Evolutionary conservation across 2,329 filamentous ascomycete genomes (phyloP).

Genomic region (Didymella pomorum): DNA sequence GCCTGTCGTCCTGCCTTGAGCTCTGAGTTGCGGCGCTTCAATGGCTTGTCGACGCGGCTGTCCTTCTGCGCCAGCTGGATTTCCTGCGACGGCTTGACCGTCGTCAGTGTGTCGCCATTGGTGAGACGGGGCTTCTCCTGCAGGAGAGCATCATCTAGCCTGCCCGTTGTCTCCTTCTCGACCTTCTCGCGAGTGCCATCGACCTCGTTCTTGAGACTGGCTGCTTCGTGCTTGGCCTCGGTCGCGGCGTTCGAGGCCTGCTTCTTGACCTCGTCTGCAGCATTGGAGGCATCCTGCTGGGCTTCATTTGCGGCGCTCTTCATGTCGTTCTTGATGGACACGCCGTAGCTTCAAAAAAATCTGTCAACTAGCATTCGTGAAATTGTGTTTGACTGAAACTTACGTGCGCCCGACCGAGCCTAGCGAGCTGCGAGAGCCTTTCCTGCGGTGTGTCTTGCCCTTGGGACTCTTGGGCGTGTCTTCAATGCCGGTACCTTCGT

Average conservation of each 20-base stretch:
- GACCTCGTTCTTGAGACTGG: not conserved
- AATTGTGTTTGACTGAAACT: too few relatives aligned
- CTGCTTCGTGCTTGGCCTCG: not conserved
- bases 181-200: constrained; percentile 1
- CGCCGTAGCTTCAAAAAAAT: too few relatives aligned
- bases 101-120: constrained; percentile 56
- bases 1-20: constrained; percentile 62
- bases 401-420: constrained; percentile 42
- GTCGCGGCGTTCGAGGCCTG: not conserved
- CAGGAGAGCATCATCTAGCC: constrained; percentile 9
- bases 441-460: constrained; percentile 38
- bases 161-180: not conserved
- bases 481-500: constrained; percentile 46
- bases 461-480: constrained; percentile 45
- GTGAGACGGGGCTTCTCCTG: constrained; percentile 14
- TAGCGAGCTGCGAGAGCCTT: constrained; percentile 42
- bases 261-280: not conserved
- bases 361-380: too few relatives aligned
- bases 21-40: constrained; percentile 48
- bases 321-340: constrained; percentile 25
- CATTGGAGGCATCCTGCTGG: not conserved
- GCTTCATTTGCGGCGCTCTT: not conserved
- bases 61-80: constrained; percentile 52
- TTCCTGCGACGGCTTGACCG: constrained; percentile 52
- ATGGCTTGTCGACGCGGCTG: constrained; percentile 41